Evolutionary conservation across 73 alveolate species (phyloP), one percentile per base, ranked within the genome.

Genomic region (Durusdinium trenchii): DNA sequence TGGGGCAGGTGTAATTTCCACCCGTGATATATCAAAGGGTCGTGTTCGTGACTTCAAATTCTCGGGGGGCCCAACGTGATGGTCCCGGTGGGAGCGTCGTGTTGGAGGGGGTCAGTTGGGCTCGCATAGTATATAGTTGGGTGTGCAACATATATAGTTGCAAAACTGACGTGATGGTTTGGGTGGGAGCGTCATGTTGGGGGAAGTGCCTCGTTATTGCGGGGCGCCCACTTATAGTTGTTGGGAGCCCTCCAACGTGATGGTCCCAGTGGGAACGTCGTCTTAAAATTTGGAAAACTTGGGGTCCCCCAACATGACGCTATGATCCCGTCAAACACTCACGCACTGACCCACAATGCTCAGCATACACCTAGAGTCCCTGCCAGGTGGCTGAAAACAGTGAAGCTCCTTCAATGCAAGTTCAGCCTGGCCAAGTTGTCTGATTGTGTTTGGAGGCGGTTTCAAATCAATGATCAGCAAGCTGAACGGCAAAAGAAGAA

Each of bases 161-260:
- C 60, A 36, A n/a, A n/a, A n/a, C n/a, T 40, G 7, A 43, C 86
- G 86, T 76, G 86, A 76, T 76, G 86, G 86, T 76, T 76, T 76
- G 50, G 60, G 86, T 35, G 20, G 23, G 45, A 76, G 60, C 86
- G n/a, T 76, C 86, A 57, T 76, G 60, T 62, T 62, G 76, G 76
- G 76, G 32, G 32, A 62, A 4, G 18, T n/a, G n/a, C n/a, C n/a
- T n/a, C n/a, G n/a, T n/a, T n/a, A n/a, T n/a, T n/a, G n/a, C n/a
- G n/a, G n/a, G n/a, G n/a, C n/a, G n/a, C n/a, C n/a, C n/a, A n/a
- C n/a, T n/a, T n/a, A n/a, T n/a, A 6, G 32, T 5, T 35, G 18
- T 62, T 62, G 43, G 43, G 43, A 62, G 32, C 43, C n/a, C n/a
- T n/a, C n/a, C n/a, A n/a, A n/a, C n/a, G n/a, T n/a, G n/a, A n/a